Evolutionary conservation across 495 filamentous ascomycete genomes (phyloP).

Genomic region (Aspergillus diversus): DNA sequence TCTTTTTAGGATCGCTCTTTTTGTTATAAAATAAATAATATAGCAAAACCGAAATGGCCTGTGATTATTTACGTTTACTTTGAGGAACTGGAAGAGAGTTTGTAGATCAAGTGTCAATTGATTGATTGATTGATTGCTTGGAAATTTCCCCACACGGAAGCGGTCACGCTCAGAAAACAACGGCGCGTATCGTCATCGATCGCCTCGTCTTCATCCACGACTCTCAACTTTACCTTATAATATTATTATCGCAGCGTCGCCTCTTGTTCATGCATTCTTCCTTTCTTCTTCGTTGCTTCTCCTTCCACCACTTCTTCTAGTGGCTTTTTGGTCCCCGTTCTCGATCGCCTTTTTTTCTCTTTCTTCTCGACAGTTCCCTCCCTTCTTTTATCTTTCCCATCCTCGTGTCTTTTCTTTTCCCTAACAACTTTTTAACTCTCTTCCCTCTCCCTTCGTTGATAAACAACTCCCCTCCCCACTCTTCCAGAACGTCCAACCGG

Average conservation of each 20-base stretch:
- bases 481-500: constrained; percentile 6
- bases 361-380: constrained; percentile 10
- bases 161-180: constrained; percentile 26
- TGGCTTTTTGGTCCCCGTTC: constrained; percentile 20
- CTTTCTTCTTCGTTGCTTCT: background rate
- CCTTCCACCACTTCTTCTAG: background rate
- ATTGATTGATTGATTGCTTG: background rate
- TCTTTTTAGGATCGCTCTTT: too few relatives aligned
- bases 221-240: background rate
- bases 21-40: too few relatives aligned
- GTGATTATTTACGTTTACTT: too few relatives aligned
- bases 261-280: background rate
- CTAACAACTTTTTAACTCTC: constrained; percentile 11
- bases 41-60: too few relatives aligned
- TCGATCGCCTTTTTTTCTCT: background rate
- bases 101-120: constrained; percentile 2
- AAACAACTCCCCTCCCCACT: constrained; percentile 10
- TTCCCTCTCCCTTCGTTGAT: constrained; percentile 2
- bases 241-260: background rate
- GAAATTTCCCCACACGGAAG: constrained; percentile 25
- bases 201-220: constrained; percentile 12
- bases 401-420: constrained; percentile 11
- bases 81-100: background rate
- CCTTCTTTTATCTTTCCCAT: constrained; percentile 12
- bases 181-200: constrained; percentile 13